Base-by-base conservation (phyloP, 768 basidiomycete species). In the Lentinula raphanica region DNA sequence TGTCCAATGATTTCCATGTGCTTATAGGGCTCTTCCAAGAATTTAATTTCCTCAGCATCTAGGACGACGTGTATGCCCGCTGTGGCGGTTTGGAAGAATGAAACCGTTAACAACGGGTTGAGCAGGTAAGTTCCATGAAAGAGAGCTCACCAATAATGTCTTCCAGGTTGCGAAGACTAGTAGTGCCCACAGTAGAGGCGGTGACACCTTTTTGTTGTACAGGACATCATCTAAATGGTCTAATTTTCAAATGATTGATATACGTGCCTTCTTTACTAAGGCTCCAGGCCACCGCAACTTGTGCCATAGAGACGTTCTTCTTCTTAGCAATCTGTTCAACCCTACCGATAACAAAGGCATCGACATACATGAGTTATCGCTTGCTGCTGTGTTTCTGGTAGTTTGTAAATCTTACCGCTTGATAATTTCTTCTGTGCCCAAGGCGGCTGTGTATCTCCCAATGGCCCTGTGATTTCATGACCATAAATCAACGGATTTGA, bases 281-380 rank as follows among this genome's bases (percentile, higher is more conserved):
- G 0, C 66, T 66, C 79, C 79, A 80, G 2, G 78, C 77, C n/a
- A 77, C 54, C 5, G 76, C 72, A 11, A 78, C 69, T 56, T 78
- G 76, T 1, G 77, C 78, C 81, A 83, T 82, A 21, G 68, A 70
- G 5, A 75, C 64, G 2, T 70, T 71, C 21, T 70, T 72, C 48
- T 74, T 71, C 63, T 77, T 76, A 6, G 81, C 77, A 25, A 82
- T 62, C 59, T 74, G 68, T 59, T 81, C 78, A 50, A 83, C 73
- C 7, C 78, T 73, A 50, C 13, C n/a, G n/a, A 35, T 13, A 45
- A 48, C n/a, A 38, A 57, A 2, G n/a, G 27, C 42, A 39, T 21
- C 23, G 40, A 44, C 8, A 9, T 29, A 13, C 28, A 12, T 31
- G 19, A 53, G 35, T 53, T n/a, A 35, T 29, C 13, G 25, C 27